Evolutionary conservation across 2,329 filamentous ascomycete species (phyloP).

Genomic region (Colletotrichum godetiae): DNA sequence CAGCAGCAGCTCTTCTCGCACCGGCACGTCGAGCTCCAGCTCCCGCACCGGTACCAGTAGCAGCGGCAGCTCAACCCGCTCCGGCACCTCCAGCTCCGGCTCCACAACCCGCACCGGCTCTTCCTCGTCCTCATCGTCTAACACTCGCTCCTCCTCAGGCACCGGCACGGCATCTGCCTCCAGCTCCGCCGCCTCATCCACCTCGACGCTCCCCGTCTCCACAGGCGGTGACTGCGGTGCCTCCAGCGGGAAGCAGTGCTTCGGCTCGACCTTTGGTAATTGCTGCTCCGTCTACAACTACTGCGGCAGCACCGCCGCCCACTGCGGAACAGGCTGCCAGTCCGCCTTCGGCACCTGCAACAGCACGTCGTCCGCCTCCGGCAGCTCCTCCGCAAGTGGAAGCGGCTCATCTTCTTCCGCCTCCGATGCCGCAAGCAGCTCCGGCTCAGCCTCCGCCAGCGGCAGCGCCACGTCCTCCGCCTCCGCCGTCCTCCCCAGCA

Average conservation of each 20-base stretch:
- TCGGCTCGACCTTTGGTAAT: conserved; percentile 34
- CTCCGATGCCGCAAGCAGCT: background rate
- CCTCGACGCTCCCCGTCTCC: conserved; percentile 4
- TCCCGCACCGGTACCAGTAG: background rate
- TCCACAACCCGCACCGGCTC: background rate
- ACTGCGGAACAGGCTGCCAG: conserved; percentile 47
- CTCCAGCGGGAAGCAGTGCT: conserved; percentile 1
- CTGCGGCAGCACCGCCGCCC: conserved; percentile 47
- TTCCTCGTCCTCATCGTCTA: background rate
- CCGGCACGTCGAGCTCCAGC: background rate
- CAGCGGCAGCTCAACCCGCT: background rate
- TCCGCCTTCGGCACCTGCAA: conserved; percentile 40
- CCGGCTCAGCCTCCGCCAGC: background rate
- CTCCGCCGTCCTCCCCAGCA: background rate
- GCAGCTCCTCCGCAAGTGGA: background rate
- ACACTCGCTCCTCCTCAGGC: background rate
- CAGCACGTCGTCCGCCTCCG: background rate
- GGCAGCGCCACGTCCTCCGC: background rate
- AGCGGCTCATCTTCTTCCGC: background rate
- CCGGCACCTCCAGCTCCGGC: background rate
- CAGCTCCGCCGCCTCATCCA: background rate
- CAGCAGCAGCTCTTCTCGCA: background rate
- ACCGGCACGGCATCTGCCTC: conserved; percentile 1
- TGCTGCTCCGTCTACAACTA: conserved; percentile 45
- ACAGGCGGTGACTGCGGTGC: conserved; percentile 13